Conservation (phyloP, 371 early-diverging fungal species). For the Dinochytrium kinnereticum region DNA sequence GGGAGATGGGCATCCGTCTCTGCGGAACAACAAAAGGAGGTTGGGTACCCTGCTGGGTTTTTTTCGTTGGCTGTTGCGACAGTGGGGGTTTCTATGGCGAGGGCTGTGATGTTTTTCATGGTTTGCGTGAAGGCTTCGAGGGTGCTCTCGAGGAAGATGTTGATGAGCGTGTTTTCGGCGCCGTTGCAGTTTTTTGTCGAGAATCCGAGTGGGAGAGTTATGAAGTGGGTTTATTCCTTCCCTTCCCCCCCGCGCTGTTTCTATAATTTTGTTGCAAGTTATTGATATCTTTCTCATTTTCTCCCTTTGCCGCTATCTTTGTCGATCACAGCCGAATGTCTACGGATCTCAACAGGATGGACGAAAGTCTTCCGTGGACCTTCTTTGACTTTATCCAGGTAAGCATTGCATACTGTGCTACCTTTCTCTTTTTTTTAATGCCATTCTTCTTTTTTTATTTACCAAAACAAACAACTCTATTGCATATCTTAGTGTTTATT, state of each 20-base stretch:
- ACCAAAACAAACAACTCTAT: background rate
- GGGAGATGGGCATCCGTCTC: slow-evolving; percentile 36
- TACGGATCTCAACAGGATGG: slow-evolving; percentile 42
- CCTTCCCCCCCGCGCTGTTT: no score
- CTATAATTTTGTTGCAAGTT: background rate
- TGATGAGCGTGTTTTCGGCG: slow-evolving; percentile 35
- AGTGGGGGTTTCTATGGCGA: slow-evolving; percentile 21
- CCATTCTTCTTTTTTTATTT: no score
- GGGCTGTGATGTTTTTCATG: slow-evolving; percentile 43
- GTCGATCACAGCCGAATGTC: slow-evolving; percentile 33
- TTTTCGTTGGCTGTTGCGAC: slow-evolving; percentile 25
- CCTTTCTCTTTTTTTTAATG: no score
- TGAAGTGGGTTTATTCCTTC: slow-evolving; percentile 31
- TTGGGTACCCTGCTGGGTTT: slow-evolving; percentile 20
- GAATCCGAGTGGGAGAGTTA: slow-evolving; percentile 45
- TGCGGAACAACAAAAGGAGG: slow-evolving; percentile 13
- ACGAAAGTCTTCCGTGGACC: slow-evolving; percentile 45
- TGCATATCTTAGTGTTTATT: slow-evolving; percentile 30
- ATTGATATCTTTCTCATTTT: no score
- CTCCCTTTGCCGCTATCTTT: no score
- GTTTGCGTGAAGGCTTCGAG: slow-evolving; percentile 28
- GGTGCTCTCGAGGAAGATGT: slow-evolving; percentile 34
- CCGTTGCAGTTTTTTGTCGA: slow-evolving; percentile 52
- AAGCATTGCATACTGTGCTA: no score
- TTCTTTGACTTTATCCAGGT: slow-evolving; percentile 46